These are phyloP conservation scores for Aspergillus sp. DNA, from an alignment of 2,329 filamentous ascomycete genomes.

Conservation along the genomic window DNA sequence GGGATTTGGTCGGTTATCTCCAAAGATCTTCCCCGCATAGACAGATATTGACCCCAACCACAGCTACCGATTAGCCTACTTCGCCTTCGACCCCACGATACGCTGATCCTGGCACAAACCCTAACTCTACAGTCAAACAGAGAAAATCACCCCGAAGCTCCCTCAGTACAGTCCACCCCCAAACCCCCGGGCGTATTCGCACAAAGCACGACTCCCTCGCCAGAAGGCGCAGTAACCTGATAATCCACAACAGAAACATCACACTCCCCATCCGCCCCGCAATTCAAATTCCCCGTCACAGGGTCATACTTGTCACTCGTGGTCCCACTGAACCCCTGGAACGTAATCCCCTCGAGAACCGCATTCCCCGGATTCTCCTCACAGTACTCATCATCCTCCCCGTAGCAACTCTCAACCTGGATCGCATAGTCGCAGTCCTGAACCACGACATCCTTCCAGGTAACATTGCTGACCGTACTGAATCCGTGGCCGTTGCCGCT, in stretches of 20 bases:
- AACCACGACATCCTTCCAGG: constrained; percentile 45
- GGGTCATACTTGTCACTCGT: constrained; percentile 44
- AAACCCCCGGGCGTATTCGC: constrained; percentile 37
- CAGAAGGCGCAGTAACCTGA: constrained; percentile 40
- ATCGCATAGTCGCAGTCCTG: constrained; percentile 49
- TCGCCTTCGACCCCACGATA: too few relatives aligned
- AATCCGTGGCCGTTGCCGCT: constrained; percentile 41
- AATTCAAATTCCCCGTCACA: constrained; percentile 44
- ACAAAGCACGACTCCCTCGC: constrained; percentile 40
- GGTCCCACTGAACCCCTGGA: constrained; percentile 45
- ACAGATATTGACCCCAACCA: too few relatives aligned
- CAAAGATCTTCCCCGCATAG: too few relatives aligned
- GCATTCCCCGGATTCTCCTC: constrained; percentile 39
- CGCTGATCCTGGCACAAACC: too few relatives aligned
- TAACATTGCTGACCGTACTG: constrained; percentile 49
- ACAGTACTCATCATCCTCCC: constrained; percentile 42
- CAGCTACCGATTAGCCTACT: too few relatives aligned
- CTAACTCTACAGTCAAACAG: too few relatives aligned
- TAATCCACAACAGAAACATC: constrained; percentile 41
- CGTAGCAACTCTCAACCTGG: constrained; percentile 53
- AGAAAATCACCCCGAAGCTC: constrained; percentile 36
- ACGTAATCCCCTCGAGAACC: constrained; percentile 39
- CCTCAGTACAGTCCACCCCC: constrained; percentile 39
- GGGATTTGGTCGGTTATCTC: too few relatives aligned
- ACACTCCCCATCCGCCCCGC: constrained; percentile 43